Evolutionary conservation across 192 early-diverging fungal genomes (phyloP), one percentile per base, ranked within the genome.

Genomic region (Rhizophlyctis rosea): DNA sequence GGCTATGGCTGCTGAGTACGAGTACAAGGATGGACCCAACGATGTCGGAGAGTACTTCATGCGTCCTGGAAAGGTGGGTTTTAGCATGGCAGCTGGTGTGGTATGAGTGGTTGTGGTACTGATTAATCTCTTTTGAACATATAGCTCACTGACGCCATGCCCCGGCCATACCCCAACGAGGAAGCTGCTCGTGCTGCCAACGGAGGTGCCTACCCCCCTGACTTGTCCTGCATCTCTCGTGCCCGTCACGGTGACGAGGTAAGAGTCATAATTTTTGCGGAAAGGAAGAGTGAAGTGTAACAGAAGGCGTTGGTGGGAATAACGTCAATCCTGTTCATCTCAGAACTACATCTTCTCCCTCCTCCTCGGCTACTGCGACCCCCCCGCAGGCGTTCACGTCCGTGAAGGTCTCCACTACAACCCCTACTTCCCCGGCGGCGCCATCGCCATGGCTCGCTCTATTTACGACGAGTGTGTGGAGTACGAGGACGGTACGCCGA

Each of bases 321-420:
- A n/a, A n/a, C n/a, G n/a, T n/a, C n/a, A n/a, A n/a, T n/a, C n/a
- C n/a, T n/a, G n/a, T n/a, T n/a, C n/a, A n/a, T n/a, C n/a, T n/a
- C n/a, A n/a, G n/a, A n/a, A 98, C 75, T 98, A 98, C 70, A 86
- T 96, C 57, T 98, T 95, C 76, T 76, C 93, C 55, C 86, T 98
- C 62, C 84, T 98, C 62, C 93, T 93, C 18, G 94, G 96, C 32
- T 98, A 96, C 79, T 79, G 85, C 64, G 93, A 96, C 62, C 86
- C 96, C 39, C 96, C 96, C 50, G 91, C 93, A 18, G 94, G 96
- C 72, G 86, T 98, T 55, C 82, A 86, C 58, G 70, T 98, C 50
- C 89, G 93, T 75, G 93, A 95, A 68, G 96, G 94, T 57, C 83
- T 98, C 21, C 91, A 96, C 86, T 98, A 93, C 85, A 98, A 98